Conservation (phyloP, 176 grass and related monocot genomes). For the barley (Hordeum vulgare) region DNA sequence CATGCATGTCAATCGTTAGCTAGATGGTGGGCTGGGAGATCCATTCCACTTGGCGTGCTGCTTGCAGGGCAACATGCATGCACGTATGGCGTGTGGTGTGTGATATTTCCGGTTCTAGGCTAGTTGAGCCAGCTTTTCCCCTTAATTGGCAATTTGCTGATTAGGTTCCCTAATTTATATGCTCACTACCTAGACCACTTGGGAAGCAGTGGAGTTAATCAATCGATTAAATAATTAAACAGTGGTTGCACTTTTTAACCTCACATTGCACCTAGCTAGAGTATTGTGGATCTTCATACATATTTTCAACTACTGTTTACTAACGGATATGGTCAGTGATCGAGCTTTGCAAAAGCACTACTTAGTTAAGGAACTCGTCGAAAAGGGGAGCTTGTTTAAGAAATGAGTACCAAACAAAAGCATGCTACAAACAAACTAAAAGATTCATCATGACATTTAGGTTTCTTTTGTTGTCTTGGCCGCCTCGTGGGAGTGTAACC, state of each 20-base stretch:
- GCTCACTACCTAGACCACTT: constrained; percentile 13
- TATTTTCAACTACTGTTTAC: neutral
- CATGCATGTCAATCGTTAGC: neutral
- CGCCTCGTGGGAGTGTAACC: neutral
- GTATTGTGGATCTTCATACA: neutral
- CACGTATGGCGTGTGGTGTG: neutral
- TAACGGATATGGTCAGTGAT: neutral
- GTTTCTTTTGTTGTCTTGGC: neutral
- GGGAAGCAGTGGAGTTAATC: neutral
- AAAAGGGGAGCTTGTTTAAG: neutral
- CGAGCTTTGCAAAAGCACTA: neutral
- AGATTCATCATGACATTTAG: neutral
- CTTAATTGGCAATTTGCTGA: constrained; percentile 18
- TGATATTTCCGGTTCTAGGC: neutral
- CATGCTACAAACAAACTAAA: neutral
- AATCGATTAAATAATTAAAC: neutral
- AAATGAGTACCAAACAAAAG: neutral
- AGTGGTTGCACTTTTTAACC: neutral
- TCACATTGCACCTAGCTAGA: neutral
- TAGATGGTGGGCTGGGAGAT: neutral
- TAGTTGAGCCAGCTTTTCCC: neutral
- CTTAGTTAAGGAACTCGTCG: neutral
- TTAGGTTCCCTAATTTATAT: neutral
- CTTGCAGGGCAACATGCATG: neutral
- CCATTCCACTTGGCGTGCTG: neutral